Base-by-base conservation (phyloP, 179 eudicot genomes). In the Spergularia azorica region DNA sequence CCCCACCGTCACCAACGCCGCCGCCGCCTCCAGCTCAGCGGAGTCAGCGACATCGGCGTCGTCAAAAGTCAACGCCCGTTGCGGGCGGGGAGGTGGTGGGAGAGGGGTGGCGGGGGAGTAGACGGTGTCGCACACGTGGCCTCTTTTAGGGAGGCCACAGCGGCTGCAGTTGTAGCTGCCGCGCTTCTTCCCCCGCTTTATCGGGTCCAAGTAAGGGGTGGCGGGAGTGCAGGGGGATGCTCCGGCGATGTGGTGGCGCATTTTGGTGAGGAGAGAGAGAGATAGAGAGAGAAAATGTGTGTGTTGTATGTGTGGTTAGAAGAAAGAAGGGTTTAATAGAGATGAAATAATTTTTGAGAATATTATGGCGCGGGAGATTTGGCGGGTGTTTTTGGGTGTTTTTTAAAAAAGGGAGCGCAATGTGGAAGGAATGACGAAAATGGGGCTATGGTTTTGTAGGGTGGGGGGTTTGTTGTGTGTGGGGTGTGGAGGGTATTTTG, bases 81-180 rank as follows among this genome's bases (percentile, higher is more conserved):
- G 70, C 79, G 89, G 83, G 54, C 79, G 76, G 10, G 87, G 56
- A 82, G 89, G 84, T 55, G 84, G 41, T 69, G 77, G 59, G 76
- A 74, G 76, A 1, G 71, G 52, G 67, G 82, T 57, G 77, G 85
- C 6, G 76, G 71, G 7, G 26, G 71, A 2, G 36, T 70, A 13
- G 17, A 83, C 20, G 43, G 76, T 16, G 72, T 74, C 71, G 77
- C 98, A 95, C 8, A 75, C 79, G 77, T 95, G 98, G 78, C 98
- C 98, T 59, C 81, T 85, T 56, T 95, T 95, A 6, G 97, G 98
- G 15, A 82, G 80, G 63, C 98, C 98, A 36, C 98, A 95, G 0
- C 93, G 88, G 80, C 95, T 93, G 57, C 98, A 93, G 84, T 85
- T 93, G 83, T 95, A 95, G 81, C 81, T 84, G 1, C 98, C 98